Evolutionary conservation across 225 moss, liverwort and hornwort genomes (phyloP).

Genomic region (Ulota crispa): DNA sequence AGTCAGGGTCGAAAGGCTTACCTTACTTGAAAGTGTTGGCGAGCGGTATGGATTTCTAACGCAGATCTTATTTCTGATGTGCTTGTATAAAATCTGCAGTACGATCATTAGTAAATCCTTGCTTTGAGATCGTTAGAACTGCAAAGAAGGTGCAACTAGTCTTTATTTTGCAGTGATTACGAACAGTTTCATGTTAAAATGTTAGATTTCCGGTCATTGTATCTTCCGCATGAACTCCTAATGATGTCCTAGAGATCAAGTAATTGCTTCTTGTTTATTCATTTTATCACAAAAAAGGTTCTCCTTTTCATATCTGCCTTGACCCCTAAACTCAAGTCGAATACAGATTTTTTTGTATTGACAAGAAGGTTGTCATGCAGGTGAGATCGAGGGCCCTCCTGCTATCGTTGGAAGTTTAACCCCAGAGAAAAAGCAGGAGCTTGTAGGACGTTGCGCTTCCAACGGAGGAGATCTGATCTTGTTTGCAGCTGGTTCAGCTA

Average conservation of each 20-base stretch:
- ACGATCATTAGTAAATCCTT: constrained; percentile 14
- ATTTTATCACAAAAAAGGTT: not conserved
- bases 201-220: not conserved
- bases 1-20: constrained; percentile 81
- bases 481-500: constrained; percentile 71
- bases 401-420: constrained; percentile 69
- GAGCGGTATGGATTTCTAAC: constrained; percentile 44
- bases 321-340: not conserved
- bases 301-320: not conserved
- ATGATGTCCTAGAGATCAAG: not conserved
- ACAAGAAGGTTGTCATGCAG: constrained; percentile 40
- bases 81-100: constrained; percentile 6
- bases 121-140: not conserved
- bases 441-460: constrained; percentile 52
- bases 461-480: constrained; percentile 82
- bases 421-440: constrained; percentile 47
- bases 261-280: not conserved
- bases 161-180: not conserved
- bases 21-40: constrained; percentile 82
- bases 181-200: not conserved
- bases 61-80: not conserved
- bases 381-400: constrained; percentile 77
- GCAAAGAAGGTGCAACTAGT: not conserved
- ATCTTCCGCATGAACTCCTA: not conserved
- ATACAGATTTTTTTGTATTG: constrained; percentile 5